phyloP scores from a whole-genome alignment of 371 early-diverging fungal genomes.

The Dichotomocladium elegans region DNA sequence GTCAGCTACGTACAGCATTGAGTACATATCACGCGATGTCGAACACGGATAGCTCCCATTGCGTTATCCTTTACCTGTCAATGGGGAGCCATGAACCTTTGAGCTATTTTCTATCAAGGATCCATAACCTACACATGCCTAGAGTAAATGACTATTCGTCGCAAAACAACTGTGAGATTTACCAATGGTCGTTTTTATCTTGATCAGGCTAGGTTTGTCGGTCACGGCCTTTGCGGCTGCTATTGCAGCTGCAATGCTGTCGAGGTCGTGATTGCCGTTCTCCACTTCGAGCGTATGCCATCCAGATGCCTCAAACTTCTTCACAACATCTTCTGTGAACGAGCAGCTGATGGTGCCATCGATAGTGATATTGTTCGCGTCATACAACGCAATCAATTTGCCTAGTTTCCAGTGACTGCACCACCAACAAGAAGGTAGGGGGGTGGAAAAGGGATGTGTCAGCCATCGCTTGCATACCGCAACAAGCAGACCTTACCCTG shows the following conservation, averaged over 20 bases:
- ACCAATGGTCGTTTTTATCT: conserved; percentile 80
- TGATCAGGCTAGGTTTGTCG: conserved; percentile 87
- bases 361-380: conserved; percentile 95
- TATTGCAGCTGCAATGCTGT: conserved; percentile 69
- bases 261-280: conserved; percentile 83
- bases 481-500: conserved; percentile 63
- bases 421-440: not conserved
- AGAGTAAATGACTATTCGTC: too few species aligned
- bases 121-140: conserved; percentile 66
- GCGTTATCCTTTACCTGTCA: conserved; percentile 44
- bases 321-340: conserved; percentile 92
- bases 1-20: conserved; percentile 43
- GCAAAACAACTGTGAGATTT: conserved; percentile 7
- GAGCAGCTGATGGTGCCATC: conserved; percentile 89
- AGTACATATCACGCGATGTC: too few species aligned
- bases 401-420: conserved; percentile 88
- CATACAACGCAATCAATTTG: conserved; percentile 93
- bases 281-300: conserved; percentile 85
- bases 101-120: conserved; percentile 78
- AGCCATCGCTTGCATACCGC: conserved; percentile 36
- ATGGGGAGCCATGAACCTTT: conserved; percentile 84
- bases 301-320: conserved; percentile 91
- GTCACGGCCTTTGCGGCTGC: conserved; percentile 77
- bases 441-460: not conserved
- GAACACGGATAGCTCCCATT: too few species aligned